Evolutionary conservation across 768 basidiomycete species (phyloP).

Genomic region (Leccinellum luteum): DNA sequence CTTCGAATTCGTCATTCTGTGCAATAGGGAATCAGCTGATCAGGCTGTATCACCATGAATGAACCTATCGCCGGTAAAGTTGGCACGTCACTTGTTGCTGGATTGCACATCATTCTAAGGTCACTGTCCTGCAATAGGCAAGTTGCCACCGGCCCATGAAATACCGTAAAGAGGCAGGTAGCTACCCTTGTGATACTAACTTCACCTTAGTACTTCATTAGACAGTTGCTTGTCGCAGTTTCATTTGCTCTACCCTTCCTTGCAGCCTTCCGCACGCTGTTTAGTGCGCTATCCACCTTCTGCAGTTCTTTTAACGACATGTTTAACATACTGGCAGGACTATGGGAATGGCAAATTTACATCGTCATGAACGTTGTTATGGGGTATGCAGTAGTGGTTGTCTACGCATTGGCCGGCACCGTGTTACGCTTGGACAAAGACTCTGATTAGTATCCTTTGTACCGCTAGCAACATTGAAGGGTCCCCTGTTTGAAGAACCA

Average conservation of each 20-base stretch:
- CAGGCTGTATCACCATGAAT: conserved; percentile 10
- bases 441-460: too few relatives aligned
- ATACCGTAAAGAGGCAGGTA: conserved; percentile 24
- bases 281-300: conserved; percentile 56
- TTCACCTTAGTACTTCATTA: conserved; percentile 3
- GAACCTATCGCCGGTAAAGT: too few relatives aligned
- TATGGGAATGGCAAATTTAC: conserved; percentile 56
- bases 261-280: conserved; percentile 43
- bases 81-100: conserved; percentile 34
- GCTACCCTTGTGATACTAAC: neutral
- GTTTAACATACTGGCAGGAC: conserved; percentile 27
- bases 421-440: conserved; percentile 32
- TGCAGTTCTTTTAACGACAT: conserved; percentile 48
- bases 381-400: conserved; percentile 50
- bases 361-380: conserved; percentile 57
- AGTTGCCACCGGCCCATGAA: conserved; percentile 37
- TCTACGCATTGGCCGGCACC: conserved; percentile 39
- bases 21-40: neutral
- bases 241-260: conserved; percentile 58
- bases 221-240: conserved; percentile 56
- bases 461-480: conserved; percentile 24
- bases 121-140: conserved; percentile 50
- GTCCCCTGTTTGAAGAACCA: too few relatives aligned
- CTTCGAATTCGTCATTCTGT: too few relatives aligned
- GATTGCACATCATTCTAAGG: conserved; percentile 42